Base-by-base conservation (phyloP, 2,329 filamentous ascomycete species). In the Aspergillus alliaceus region DNA sequence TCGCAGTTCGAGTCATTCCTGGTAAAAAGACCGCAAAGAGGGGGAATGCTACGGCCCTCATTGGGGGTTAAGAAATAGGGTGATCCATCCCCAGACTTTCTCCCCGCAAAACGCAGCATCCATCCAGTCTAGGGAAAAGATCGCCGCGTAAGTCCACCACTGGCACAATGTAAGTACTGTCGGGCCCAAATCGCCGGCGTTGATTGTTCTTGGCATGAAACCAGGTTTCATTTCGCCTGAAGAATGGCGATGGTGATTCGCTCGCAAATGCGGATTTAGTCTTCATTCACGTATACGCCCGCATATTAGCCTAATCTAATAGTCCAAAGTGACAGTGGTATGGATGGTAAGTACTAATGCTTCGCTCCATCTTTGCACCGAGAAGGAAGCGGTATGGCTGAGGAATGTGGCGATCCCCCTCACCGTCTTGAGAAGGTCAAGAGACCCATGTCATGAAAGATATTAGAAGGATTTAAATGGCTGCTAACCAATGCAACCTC, bases 121-220 rank as follows among this genome's bases (percentile, higher is more conserved):
- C 35, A 57, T 20, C n/a, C 44, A 56, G 22, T 58, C 54, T 42
- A 56, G 58, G 55, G 60, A 27, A 57, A 62, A 47, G 60, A 61
- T 64, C 57, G 55, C 42, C 60, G 53, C 37, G 31, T 27, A 46
- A 59, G 34, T 50, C 60, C 58, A 59, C 60, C 58, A 64, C 40
- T 64, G 12, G 52, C 51, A 25, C 7, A 27, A 31, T 34, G 40
- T 39, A 46, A 9, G 22, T 25, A 42, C 15, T 22, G 12, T 31
- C 12, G n/a, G 39, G 18, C 20, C 27, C 29, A 47, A 11, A 20
- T 7, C 24, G 25, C 25, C 24, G 42, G 18, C 39, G 24, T 20
- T 22, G 40, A 44, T 25, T n/a, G 18, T 27, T 31, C 42, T 47
- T 31, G 42, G 42, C 42, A 14, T 47, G 42, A 47, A 31, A 47